Percentiles rank a stretch among this genome's conserved stretches.
phyloP scores from a whole-genome alignment of 805 yeast genomes.

The Lachancea quebecensis region DNA sequence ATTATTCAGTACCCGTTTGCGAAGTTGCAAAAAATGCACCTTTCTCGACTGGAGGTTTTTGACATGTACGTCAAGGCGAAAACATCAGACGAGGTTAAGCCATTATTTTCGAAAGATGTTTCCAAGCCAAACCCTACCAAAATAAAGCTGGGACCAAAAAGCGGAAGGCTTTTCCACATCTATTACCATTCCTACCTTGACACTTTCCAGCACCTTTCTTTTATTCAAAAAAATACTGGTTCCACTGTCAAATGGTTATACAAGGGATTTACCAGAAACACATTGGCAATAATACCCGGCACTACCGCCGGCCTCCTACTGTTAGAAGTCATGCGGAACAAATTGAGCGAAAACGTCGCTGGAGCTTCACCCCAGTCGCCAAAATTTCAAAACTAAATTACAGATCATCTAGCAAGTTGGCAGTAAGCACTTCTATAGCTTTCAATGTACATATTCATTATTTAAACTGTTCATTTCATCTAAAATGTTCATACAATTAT shows the following conservation, averaged over 20 bases:
- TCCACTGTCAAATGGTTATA: slow-evolving; percentile 58
- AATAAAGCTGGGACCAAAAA: slow-evolving; percentile 12
- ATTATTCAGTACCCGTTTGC: slow-evolving; percentile 77
- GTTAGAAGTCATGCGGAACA: slow-evolving; percentile 68
- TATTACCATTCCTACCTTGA: slow-evolving; percentile 74
- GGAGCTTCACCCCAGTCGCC: too few relatives aligned
- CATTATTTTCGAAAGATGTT: slow-evolving; percentile 21
- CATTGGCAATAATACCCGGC: slow-evolving; percentile 75
- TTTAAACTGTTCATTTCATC: background rate
- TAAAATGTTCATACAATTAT: background rate
- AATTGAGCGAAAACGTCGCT: slow-evolving; percentile 16
- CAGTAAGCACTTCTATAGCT: background rate
- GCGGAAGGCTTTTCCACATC: slow-evolving; percentile 29
- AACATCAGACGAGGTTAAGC: background rate
- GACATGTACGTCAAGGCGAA: slow-evolving; percentile 43
- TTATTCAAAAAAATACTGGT: slow-evolving; percentile 48
- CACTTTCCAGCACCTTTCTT: slow-evolving; percentile 55
- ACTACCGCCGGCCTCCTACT: slow-evolving; percentile 81
- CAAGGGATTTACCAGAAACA: slow-evolving; percentile 68
- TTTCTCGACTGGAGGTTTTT: slow-evolving; percentile 71
- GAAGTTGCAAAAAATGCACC: slow-evolving; percentile 72
- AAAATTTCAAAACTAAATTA: too few relatives aligned
- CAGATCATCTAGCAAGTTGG: too few relatives aligned
- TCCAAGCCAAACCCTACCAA: slow-evolving; percentile 6
- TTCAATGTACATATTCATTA: slow-evolving; percentile 3